Evolutionary conservation across 352 stramenopile genomes (phyloP).

Genomic region (Pythium chondricola): DNA sequence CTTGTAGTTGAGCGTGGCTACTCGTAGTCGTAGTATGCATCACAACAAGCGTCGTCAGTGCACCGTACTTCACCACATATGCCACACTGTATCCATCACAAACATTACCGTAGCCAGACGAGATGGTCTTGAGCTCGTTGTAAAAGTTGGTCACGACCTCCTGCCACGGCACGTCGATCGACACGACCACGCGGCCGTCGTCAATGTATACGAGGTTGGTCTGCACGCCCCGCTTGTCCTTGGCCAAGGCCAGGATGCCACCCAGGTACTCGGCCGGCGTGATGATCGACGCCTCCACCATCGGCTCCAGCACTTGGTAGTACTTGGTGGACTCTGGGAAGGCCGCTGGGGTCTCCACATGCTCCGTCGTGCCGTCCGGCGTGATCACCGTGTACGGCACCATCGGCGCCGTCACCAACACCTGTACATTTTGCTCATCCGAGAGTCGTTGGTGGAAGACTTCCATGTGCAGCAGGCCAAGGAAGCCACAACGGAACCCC

Average conservation of each 20-base stretch:
- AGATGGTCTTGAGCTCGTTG: slow-evolving; percentile 96
- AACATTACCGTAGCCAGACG: slow-evolving; percentile 92
- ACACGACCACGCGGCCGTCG: slow-evolving; percentile 92
- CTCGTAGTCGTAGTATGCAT: too few relatives aligned
- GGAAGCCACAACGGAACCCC: slow-evolving; percentile 96
- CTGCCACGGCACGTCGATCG: slow-evolving; percentile 95
- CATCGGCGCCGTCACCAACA: slow-evolving; percentile 97
- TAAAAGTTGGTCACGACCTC: slow-evolving; percentile 99
- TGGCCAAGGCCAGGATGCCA: slow-evolving; percentile 92
- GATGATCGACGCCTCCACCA: slow-evolving; percentile 96
- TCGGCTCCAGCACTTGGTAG: slow-evolving; percentile 90
- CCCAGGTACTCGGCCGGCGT: slow-evolving; percentile 94
- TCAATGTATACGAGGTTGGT: slow-evolving; percentile 95
- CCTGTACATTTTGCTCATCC: slow-evolving; percentile 97
- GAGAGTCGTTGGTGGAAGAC: slow-evolving; percentile 97
- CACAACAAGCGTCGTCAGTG: too few relatives aligned
- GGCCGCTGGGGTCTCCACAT: slow-evolving; percentile 68
- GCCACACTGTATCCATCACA: too few relatives aligned
- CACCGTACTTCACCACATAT: too few relatives aligned
- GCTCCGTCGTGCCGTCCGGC: slow-evolving; percentile 26
- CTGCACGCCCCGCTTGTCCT: slow-evolving; percentile 85
- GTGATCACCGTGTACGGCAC: slow-evolving; percentile 95
- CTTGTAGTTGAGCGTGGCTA: slow-evolving; percentile 92
- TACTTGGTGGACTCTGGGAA: slow-evolving; percentile 86
- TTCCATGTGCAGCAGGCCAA: slow-evolving; percentile 98